phyloP scores from a whole-genome alignment of 805 yeast species.

The Sungouiella blattae region DNA sequence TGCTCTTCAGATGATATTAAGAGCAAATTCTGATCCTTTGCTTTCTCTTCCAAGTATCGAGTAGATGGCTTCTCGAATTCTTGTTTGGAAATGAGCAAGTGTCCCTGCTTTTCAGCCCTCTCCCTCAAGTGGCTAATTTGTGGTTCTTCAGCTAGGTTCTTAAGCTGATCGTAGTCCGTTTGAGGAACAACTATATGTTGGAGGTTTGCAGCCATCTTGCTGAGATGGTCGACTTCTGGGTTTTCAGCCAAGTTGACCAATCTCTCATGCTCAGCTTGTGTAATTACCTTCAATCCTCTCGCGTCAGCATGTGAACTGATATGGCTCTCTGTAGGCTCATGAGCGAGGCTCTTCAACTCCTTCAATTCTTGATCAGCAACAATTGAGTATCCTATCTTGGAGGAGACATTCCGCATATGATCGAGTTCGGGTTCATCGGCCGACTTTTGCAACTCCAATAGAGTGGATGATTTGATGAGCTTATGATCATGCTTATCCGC shows the following conservation, averaged over 20 bases:
- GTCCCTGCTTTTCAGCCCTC: conserved; percentile 5
- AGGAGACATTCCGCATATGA: conserved; percentile 2
- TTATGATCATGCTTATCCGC: conserved; percentile 7
- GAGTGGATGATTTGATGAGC: conserved; percentile 3
- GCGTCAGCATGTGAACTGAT: conserved; percentile 9
- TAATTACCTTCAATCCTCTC: background rate
- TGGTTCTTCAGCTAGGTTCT: conserved; percentile 2
- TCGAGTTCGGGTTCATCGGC: conserved; percentile 6
- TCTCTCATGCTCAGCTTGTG: background rate
- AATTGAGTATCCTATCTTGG: background rate
- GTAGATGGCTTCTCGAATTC: conserved; percentile 1
- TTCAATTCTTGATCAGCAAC: conserved; percentile 6
- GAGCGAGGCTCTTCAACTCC: conserved; percentile 5
- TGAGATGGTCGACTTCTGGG: background rate
- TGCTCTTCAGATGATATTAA: background rate
- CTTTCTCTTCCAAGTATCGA: conserved; percentile 1
- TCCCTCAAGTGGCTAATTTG: conserved; percentile 3
- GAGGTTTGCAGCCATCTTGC: conserved; percentile 5
- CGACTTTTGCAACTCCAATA: conserved; percentile 1
- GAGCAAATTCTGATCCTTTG: background rate
- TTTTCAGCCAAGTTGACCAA: conserved; percentile 1
- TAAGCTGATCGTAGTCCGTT: conserved; percentile 1
- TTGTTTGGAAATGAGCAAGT: conserved; percentile 3
- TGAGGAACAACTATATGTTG: conserved; percentile 7
- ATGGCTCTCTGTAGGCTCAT: conserved; percentile 9